These are phyloP conservation scores for Calonectria multiphialidica DNA, from an alignment of 2,329 filamentous ascomycete genomes.

Conservation along the genomic window DNA sequence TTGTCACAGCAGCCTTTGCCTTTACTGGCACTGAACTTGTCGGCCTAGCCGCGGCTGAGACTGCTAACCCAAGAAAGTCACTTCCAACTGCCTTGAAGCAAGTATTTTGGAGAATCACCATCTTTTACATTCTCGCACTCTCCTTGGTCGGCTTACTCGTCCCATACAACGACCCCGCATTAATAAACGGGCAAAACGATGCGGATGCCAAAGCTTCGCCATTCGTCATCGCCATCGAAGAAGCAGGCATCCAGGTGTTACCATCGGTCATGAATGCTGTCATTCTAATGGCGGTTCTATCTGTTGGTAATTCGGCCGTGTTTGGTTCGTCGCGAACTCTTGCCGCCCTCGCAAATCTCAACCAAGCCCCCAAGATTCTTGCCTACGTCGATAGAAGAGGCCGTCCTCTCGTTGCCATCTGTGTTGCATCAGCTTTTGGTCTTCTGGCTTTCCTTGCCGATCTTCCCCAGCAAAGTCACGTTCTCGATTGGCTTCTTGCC, in stretches of 20 bases:
- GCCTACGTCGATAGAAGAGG: conserved; percentile 87
- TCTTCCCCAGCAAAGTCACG: conserved; percentile 66
- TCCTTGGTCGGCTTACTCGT: conserved; percentile 86
- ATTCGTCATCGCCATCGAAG: conserved; percentile 92
- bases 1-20: conserved; percentile 82
- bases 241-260: conserved; percentile 83
- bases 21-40: conserved; percentile 83
- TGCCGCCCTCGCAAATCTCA: conserved; percentile 88
- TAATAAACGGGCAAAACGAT: conserved; percentile 68
- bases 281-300: conserved; percentile 90
- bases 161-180: conserved; percentile 74
- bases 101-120: conserved; percentile 92
- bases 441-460: conserved; percentile 84
- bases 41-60: conserved; percentile 82
- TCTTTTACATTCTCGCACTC: conserved; percentile 91
- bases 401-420: conserved; percentile 81
- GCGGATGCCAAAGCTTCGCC: conserved; percentile 83
- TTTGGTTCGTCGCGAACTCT: conserved; percentile 93
- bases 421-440: conserved; percentile 75
- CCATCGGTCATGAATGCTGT: conserved; percentile 96
- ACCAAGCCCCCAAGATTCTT: conserved; percentile 82
- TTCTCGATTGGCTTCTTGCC: conserved; percentile 85
- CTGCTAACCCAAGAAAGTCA: conserved; percentile 82
- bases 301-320: conserved; percentile 91
- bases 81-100: conserved; percentile 91